phyloP scores from a whole-genome alignment of 148 eudicot genomes.

The Rhododendron kiyosumense region DNA sequence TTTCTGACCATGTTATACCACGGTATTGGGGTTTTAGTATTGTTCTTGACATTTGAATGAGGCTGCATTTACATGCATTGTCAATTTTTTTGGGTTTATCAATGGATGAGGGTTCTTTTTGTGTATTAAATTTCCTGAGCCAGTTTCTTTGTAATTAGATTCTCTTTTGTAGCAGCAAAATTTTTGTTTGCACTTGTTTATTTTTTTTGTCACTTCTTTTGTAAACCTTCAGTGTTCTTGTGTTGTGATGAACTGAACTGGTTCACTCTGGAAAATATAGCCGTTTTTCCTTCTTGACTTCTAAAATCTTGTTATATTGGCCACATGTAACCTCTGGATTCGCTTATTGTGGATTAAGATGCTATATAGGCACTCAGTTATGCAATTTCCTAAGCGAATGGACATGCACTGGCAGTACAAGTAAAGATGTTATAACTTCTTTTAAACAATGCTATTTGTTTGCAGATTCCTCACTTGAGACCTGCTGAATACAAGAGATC shows the following conservation, averaged over 20 bases:
- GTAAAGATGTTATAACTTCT: neutral
- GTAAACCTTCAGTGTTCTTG: neutral
- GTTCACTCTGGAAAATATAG: neutral
- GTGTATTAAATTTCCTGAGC: neutral
- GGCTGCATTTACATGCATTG: neutral
- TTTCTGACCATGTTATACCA: neutral
- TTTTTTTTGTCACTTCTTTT: neutral
- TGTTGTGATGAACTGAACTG: neutral
- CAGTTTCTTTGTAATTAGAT: neutral
- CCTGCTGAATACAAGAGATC: slow-evolving; percentile 49
- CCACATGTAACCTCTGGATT: neutral
- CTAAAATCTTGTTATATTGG: neutral
- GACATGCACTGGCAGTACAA: neutral
- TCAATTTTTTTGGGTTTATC: neutral
- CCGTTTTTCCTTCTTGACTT: neutral
- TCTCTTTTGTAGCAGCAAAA: neutral
- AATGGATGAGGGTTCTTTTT: neutral
- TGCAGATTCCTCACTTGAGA: slow-evolving; percentile 46
- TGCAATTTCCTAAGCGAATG: neutral
- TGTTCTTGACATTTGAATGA: neutral
- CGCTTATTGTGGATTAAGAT: neutral
- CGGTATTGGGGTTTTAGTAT: neutral
- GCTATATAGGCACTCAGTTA: neutral
- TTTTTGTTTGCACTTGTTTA: neutral
- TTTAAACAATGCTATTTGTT: neutral